Evolutionary conservation across 208 protist genomes (phyloP), one percentile per base, ranked within the genome.

Genomic region (Crithidia sp.): DNA sequence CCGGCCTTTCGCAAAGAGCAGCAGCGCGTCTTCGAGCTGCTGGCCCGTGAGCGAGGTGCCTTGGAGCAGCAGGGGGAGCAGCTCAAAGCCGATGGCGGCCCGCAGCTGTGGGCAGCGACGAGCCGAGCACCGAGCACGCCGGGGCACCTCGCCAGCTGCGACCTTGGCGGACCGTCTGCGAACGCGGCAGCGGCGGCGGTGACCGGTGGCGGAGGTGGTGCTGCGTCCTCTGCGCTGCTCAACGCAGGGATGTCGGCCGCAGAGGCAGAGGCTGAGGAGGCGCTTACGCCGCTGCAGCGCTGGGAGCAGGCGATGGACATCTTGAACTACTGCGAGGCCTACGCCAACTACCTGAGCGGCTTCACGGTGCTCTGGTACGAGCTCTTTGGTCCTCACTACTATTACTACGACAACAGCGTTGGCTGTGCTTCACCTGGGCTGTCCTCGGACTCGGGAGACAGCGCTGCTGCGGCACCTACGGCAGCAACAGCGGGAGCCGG

Each of bases 321-420:
- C 9, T 53, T 79, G 40, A 67, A 76, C 59, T 90, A 87, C 68
- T 71, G 69, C 44, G 62, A 83, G 68, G 77, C 74, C 37, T 93
- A 93, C 57, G 62, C 63, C 2, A 82, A 84, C n/a, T 83, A 83
- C 60, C 69, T 95, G 4, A 37, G 37, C 10, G 77, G 78, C 59
- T 95, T 93, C 56, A 66, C 77, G 53, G 57, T 54, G 61, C 60
- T 91, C 17, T 95, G 90, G 90, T 74, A 69, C n/a, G 77, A 87
- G 62, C 76, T 95, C 6, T 95, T 95, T 69, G 84, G 83, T 12
- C 45, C 67, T 0, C 65, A 80, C 50, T 86, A 92, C 72, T 64
- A 19, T 43, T 71, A 77, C 63, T 13, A 9, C 41, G 57, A 43
- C 59, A 13, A 43, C 19, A 37, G 16, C 9, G 65, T 19, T 5